phyloP scores from a whole-genome alignment of 495 filamentous ascomycete species.

The Daldinia decipiens region DNA sequence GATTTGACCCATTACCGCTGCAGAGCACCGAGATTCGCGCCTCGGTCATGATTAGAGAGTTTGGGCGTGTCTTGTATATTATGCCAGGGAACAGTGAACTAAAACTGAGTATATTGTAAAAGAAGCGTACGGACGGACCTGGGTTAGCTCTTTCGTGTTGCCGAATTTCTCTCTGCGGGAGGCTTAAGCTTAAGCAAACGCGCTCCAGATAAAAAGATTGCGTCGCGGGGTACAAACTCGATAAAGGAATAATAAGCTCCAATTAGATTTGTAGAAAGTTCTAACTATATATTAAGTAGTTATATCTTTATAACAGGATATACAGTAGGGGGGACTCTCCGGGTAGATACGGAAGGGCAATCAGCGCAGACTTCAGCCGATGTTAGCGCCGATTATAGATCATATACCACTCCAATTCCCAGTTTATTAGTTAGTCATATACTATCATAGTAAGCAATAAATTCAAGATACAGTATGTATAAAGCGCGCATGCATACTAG shows the following conservation, averaged over 20 bases:
- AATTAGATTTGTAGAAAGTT: constrained; percentile 7
- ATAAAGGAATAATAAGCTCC: constrained; percentile 16
- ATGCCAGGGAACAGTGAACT: constrained; percentile 5
- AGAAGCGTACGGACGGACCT: not conserved
- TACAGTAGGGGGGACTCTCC: not conserved
- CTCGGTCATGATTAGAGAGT: constrained; percentile 46
- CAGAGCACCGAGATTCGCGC: constrained; percentile 46
- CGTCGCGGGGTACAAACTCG: constrained; percentile 33
- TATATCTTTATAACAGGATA: constrained; percentile 12
- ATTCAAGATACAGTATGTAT: not conserved
- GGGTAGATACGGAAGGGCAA: not conserved
- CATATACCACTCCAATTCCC: not conserved
- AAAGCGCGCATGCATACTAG: not conserved
- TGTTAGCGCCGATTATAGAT: not conserved
- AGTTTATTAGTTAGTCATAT: not conserved
- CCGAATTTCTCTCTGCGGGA: not conserved
- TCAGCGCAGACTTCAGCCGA: not conserved
- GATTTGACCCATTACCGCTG: constrained; percentile 85
- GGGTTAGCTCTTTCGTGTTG: not conserved
- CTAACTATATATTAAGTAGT: not conserved
- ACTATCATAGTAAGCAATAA: not conserved
- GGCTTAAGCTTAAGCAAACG: not conserved
- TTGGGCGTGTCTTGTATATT: constrained; percentile 13
- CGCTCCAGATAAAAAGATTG: constrained; percentile 19
- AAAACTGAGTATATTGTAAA: not conserved